Evolutionary conservation across 768 basidiomycete species (phyloP), one percentile per base, ranked within the genome.

Genomic region (Tricholoma bakamatsutake): DNA sequence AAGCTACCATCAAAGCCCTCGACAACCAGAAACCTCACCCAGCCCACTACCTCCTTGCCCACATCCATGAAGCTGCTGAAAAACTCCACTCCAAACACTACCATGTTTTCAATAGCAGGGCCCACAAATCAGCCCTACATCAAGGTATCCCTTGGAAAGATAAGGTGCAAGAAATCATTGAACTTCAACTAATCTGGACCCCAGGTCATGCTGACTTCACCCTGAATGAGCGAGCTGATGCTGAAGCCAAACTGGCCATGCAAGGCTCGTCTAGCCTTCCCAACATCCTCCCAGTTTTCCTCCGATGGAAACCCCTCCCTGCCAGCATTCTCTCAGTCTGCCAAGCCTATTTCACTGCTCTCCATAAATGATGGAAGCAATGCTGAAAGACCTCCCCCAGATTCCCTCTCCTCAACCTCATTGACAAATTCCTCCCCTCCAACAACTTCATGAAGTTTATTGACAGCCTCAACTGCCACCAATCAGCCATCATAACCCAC

Each of bases 301-400:
- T 60, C 1, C 15, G 49, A 9, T 9, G 21, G 3, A 33, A 31
- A 5, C 50, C 55, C 12, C 57, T 65, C 33, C 62, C 59, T 3
- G 15, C 31, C 28, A 66, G 65, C 50, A 55, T 46, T 11, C 55
- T 62, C 3, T 60, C 62, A 13, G 46, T 61, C 4, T 18, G 39
- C 3, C 60, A 63, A 28, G 46, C 43, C 12, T 40, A 42, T 18
- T 33, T 50, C 8, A 40, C 42, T 10, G 39, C 27, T 4, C 47
- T 56, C 21, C 3, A 13, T n/a, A 50, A 50, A 33, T 28, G 2
- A 1, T 61, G 50, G 59, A 56, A 53, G 27, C 17, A 45, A 17
- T 39, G 50, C 8, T 62, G 62, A 56, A 53, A 53, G 42, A 34
- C 34, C 21, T 64, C 49, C 10, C 57, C 57, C 15, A 30, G 56